Evolutionary conservation across 805 yeast genomes (phyloP).

Genomic region (Hanseniaspora pseudoguilliermondii): DNA sequence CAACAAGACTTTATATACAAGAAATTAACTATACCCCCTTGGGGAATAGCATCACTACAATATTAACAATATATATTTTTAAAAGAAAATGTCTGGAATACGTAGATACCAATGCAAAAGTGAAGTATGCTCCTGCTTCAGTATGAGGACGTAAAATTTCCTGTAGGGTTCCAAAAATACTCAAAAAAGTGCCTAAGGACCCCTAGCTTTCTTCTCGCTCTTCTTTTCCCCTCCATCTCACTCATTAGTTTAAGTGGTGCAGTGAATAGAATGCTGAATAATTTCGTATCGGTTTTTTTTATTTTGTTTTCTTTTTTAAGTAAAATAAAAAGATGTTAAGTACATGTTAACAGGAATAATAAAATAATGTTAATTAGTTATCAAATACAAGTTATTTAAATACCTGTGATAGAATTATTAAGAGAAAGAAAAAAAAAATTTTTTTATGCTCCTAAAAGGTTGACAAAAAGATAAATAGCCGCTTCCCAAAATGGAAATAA

Average conservation of each 20-base stretch:
- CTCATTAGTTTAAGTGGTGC: slow-evolving; percentile 26
- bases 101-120: slow-evolving; percentile 27
- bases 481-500: not conserved
- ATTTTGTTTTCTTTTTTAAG: no score
- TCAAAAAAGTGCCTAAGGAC: slow-evolving; percentile 6
- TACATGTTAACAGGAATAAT: no score
- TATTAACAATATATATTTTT: no score
- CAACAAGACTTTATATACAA: no score
- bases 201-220: slow-evolving; percentile 23
- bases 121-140: slow-evolving; percentile 18
- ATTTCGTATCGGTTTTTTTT: slow-evolving; percentile 23
- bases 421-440: not conserved
- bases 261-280: slow-evolving; percentile 29
- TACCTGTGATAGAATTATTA: no score
- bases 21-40: no score
- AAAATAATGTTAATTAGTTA: no score
- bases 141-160: slow-evolving; percentile 30
- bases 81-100: slow-evolving; percentile 16
- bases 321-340: no score
- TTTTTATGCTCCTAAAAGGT: not conserved
- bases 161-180: not conserved
- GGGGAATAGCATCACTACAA: no score
- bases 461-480: not conserved
- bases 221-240: slow-evolving; percentile 31
- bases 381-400: no score